phyloP scores from a whole-genome alignment of 1,284 basidiomycete species.

The Puccinia coronata region DNA sequence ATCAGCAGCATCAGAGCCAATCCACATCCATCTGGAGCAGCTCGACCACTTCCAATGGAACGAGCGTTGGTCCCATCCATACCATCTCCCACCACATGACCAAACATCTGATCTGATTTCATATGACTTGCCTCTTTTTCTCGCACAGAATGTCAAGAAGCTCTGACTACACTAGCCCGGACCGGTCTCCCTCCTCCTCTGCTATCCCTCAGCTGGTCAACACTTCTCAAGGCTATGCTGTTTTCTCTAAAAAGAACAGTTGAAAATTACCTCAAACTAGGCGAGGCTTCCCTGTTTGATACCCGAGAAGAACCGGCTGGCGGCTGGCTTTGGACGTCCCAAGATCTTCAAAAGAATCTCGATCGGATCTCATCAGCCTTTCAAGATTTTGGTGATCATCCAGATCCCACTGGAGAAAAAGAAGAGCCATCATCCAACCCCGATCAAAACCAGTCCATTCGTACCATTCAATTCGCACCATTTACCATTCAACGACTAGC shows the following conservation, averaged over 20 bases:
- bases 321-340: slow-evolving; percentile 28
- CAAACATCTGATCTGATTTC: background rate
- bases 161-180: background rate
- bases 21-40: background rate
- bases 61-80: background rate
- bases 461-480: slow-evolving; percentile 22
- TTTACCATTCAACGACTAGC: slow-evolving; percentile 42
- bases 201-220: slow-evolving; percentile 2
- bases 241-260: background rate
- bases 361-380: slow-evolving; percentile 11
- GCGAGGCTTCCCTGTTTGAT: slow-evolving; percentile 19
- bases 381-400: background rate
- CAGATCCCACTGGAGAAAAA: background rate
- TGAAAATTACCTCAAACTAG: slow-evolving; percentile 32
- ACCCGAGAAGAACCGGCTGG: slow-evolving; percentile 35
- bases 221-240: slow-evolving; percentile 17
- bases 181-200: slow-evolving; percentile 14
- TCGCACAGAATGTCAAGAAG: background rate
- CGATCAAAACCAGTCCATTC: background rate
- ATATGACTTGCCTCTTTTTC: background rate
- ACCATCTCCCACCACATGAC: background rate
- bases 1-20: background rate
- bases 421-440: background rate
- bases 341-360: slow-evolving; percentile 18
- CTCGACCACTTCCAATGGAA: slow-evolving; percentile 12